Percentiles rank a stretch among this genome's conserved stretches.
Evolutionary conservation across 2,329 filamentous ascomycete genomes (phyloP).

Genomic region (Metarhizium rileyi): DNA sequence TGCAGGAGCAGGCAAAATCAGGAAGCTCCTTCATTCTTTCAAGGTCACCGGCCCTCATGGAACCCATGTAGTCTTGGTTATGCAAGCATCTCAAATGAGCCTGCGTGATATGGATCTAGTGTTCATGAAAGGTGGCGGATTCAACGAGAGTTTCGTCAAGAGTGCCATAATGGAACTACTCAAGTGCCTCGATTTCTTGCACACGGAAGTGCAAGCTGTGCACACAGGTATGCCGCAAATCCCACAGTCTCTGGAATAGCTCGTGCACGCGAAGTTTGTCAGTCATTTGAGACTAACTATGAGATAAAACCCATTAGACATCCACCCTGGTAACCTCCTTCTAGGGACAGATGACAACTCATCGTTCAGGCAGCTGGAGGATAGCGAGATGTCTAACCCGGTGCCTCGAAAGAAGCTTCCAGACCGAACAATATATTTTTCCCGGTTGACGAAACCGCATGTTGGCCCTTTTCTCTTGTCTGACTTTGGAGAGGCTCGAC

Average conservation of each 20-base stretch:
- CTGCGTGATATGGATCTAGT: slow-evolving; percentile 22
- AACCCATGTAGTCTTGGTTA: slow-evolving; percentile 12
- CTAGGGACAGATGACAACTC: slow-evolving; percentile 14
- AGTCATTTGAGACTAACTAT: neutral
- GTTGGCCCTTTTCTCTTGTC: slow-evolving; percentile 16
- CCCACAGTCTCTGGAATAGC: neutral
- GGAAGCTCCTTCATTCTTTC: neutral
- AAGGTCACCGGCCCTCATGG: slow-evolving; percentile 12
- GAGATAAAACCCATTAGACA: slow-evolving; percentile 10
- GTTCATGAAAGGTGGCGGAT: slow-evolving; percentile 14
- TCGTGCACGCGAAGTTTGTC: too few species aligned
- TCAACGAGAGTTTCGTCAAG: slow-evolving; percentile 20
- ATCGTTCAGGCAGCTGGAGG: slow-evolving; percentile 13
- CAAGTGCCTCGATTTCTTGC: slow-evolving; percentile 25
- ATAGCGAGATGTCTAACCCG: slow-evolving; percentile 15
- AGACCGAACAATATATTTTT: slow-evolving; percentile 17
- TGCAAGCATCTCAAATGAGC: slow-evolving; percentile 20
- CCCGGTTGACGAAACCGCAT: slow-evolving; percentile 15
- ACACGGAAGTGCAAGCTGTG: slow-evolving; percentile 19
- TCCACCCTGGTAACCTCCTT: slow-evolving; percentile 17
- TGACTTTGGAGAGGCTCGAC: slow-evolving; percentile 19
- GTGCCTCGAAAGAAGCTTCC: slow-evolving; percentile 12
- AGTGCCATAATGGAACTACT: slow-evolving; percentile 20
- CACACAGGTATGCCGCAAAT: slow-evolving; percentile 20
- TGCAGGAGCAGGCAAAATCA: neutral